Evolutionary conservation across 2,329 filamentous ascomycete species (phyloP).

Genomic region (Mycosphaerelloides madeirae): DNA sequence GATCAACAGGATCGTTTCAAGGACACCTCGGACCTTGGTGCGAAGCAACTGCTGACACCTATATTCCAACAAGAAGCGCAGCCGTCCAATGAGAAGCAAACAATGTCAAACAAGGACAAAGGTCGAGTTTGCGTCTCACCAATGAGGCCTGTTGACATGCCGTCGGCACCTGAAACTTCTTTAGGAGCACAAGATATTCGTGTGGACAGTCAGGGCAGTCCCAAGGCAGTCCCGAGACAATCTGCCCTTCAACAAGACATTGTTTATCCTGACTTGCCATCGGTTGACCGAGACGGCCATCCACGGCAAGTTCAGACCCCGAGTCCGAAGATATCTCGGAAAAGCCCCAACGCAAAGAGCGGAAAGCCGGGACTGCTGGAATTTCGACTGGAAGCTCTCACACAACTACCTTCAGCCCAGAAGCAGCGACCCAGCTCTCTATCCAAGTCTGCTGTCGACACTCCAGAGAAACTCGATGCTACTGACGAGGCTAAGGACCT

Average conservation of each 20-base stretch:
- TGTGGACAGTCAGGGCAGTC: neutral
- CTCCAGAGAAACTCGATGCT: slow-evolving; percentile 16
- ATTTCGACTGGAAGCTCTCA: slow-evolving; percentile 16
- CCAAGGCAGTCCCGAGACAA: slow-evolving; percentile 1
- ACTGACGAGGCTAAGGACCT: slow-evolving; percentile 24
- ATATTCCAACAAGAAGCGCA: slow-evolving; percentile 30
- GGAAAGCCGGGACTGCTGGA: slow-evolving; percentile 9
- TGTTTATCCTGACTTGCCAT: slow-evolving; percentile 21
- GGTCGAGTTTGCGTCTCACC: neutral
- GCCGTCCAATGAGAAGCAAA: slow-evolving; percentile 24
- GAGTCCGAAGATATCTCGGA: slow-evolving; percentile 17
- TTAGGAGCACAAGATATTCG: neutral
- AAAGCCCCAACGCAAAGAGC: neutral
- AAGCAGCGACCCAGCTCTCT: slow-evolving; percentile 27
- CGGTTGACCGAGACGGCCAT: slow-evolving; percentile 6
- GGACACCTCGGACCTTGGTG: slow-evolving; percentile 43
- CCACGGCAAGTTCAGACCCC: slow-evolving; percentile 15
- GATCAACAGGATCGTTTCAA: slow-evolving; percentile 53
- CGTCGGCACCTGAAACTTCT: neutral
- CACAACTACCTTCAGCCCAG: slow-evolving; percentile 25
- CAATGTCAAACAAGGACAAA: slow-evolving; percentile 14
- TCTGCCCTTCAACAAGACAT: slow-evolving; percentile 15
- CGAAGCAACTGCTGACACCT: slow-evolving; percentile 33
- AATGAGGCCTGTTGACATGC: neutral
- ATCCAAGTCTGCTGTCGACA: slow-evolving; percentile 5